Conservation (phyloP, 805 yeast species). For the Myxozyma sirexii region DNA sequence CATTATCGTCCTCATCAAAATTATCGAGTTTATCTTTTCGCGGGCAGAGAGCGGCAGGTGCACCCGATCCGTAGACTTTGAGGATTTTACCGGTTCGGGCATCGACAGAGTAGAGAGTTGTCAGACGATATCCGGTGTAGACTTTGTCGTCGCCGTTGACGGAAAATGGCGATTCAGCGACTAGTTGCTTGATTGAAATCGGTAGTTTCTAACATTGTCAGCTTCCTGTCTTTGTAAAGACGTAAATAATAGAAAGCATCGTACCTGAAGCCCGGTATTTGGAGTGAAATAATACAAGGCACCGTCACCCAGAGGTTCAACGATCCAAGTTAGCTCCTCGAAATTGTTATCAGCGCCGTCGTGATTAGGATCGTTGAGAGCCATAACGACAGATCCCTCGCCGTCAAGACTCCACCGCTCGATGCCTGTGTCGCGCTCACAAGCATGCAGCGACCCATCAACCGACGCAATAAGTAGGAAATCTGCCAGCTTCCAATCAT, state of each 20-base stretch:
- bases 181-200: slow-evolving; percentile 72
- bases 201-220: slow-evolving; percentile 59
- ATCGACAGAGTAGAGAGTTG: slow-evolving; percentile 75
- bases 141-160: slow-evolving; percentile 74
- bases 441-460: slow-evolving; percentile 84
- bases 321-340: slow-evolving; percentile 69
- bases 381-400: slow-evolving; percentile 61
- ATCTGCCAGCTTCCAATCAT: slow-evolving; percentile 57
- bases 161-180: slow-evolving; percentile 83
- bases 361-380: slow-evolving; percentile 33
- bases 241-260: too few relatives aligned
- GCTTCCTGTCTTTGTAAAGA: too few relatives aligned
- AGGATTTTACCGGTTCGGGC: slow-evolving; percentile 72
- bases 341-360: slow-evolving; percentile 34
- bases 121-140: slow-evolving; percentile 80
- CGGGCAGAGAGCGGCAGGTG: slow-evolving; percentile 39
- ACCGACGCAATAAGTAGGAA: slow-evolving; percentile 73
- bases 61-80: slow-evolving; percentile 65
- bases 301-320: slow-evolving; percentile 89
- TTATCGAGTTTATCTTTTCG: slow-evolving; percentile 18
- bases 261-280: slow-evolving; percentile 68
- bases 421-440: slow-evolving; percentile 73
- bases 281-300: slow-evolving; percentile 77
- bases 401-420: slow-evolving; percentile 75
- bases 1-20: slow-evolving; percentile 30